Base-by-base conservation (phyloP, 805 yeast genomes). In the Candida alai region DNA sequence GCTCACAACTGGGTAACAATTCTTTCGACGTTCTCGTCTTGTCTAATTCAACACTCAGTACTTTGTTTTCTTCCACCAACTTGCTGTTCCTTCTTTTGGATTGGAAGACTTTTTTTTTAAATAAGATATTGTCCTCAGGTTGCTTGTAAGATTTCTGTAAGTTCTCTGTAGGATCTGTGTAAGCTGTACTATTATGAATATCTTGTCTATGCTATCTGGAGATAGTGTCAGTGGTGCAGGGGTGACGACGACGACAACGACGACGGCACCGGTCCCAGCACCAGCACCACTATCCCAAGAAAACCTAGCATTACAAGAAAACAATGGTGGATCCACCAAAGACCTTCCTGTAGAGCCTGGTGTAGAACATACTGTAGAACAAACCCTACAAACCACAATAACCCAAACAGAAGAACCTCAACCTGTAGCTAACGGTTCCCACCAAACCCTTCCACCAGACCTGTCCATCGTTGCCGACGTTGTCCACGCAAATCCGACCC, bases 171-270 rank as follows among this genome's bases (percentile, higher is more conserved):
- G n/a, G n/a, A n/a, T n/a, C n/a, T n/a, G n/a, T n/a, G n/a, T n/a
- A n/a, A n/a, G n/a, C n/a, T n/a, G n/a, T n/a, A n/a, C n/a, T n/a
- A 30, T 16, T 11, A 60, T 60, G 65, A 57, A 60, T 41, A 59
- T 60, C 28, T 58, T 64, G 11, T 58, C 64, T 18, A 60, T 60
- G 56, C 51, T 60, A 45, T 52, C 64, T 18, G 48, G 40, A 32
- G 60, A 56, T 37, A 42, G 46, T 34, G 32, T 22, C 17, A 30
- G 37, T 22, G 30, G 3, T 28, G 28, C 28, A 11, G n/a, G n/a
- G 7, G 31, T 48, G 6, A 37, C 45, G 9, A 36, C 41, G 9
- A 24, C 30, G 12, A 24, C 25, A 23, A 6, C 40, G 14, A 36
- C 30, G 19, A 11, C 35, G 24, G 23, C 36, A 13, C 6, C 32